Evolutionary conservation across 2,329 filamentous ascomycete species (phyloP), one percentile per base, ranked within the genome.

Genomic region (Epichloe aotearoae): DNA sequence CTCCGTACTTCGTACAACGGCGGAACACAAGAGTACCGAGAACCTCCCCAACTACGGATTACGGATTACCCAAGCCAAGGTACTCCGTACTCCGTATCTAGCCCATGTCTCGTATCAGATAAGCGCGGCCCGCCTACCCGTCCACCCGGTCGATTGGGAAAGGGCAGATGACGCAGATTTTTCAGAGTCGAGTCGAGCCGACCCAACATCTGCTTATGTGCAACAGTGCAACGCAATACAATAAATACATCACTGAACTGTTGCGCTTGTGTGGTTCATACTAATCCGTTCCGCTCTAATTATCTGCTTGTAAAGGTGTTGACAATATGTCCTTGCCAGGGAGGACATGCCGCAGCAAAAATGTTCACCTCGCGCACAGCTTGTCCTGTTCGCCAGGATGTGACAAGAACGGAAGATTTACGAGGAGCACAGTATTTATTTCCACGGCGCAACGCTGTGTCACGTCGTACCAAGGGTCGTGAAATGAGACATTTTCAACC

Each of bases 71-170:
- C 30, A 30, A 11, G 30, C 30, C 4, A 11, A 30, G 30, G 30
- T 30, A 30, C n/a, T n/a, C n/a, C n/a, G 3, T 19, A 19, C 30
- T 30, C 30, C 30, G 30, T 30, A 30, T 30, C 30, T 30, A 11
- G 53, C 50, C 41, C 49, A 42, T 52, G 50, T 50, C 47, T 47
- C 46, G 49, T 52, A 51, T 47, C 50, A 56, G 53, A 54, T 56
- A 53, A 51, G 54, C 54, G 54, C 54, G 54, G 53, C 39, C 53
- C 54, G 54, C 47, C 44, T 33, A 49, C 36, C 54, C 53, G 51
- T 44, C 44, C 14, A 46, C 49, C 36, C 40, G 41, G 33, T 10
- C 48, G 48, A 38, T 38, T 50, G 33, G 30, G 20, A 14, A 17
- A 45, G 12, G 20, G 33, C 20, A 38, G 0, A 46, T 46, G 45